Evolutionary conservation across 345 rosid genomes (phyloP).

Genomic region (Ailanthus altissimus): DNA sequence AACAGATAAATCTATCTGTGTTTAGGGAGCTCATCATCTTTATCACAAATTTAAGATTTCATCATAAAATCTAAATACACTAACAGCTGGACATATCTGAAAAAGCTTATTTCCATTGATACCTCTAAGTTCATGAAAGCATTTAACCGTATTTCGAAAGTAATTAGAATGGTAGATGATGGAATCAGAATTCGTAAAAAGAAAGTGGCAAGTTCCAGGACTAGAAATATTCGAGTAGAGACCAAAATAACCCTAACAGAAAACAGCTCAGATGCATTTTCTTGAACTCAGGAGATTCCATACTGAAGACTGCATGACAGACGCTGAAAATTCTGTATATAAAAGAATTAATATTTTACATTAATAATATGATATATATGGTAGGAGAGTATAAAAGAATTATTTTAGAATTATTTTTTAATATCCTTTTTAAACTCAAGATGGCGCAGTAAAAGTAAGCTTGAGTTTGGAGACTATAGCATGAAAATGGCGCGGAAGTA

Average conservation of each 20-base stretch:
- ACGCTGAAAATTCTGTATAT: background rate
- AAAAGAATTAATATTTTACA: too few relatives aligned
- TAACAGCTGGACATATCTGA: background rate
- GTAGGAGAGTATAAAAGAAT: too few relatives aligned
- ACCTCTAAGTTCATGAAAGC: background rate
- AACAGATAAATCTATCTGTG: background rate
- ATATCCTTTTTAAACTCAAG: too few relatives aligned
- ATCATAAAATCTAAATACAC: too few relatives aligned
- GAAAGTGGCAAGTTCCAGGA: background rate
- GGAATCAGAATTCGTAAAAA: background rate
- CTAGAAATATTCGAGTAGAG: background rate
- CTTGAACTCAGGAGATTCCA: background rate
- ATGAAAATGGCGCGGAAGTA: too few relatives aligned
- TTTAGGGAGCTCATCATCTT: background rate
- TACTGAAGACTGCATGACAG: background rate
- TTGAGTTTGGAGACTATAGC: too few relatives aligned
- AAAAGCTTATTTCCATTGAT: background rate
- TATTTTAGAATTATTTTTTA: too few relatives aligned
- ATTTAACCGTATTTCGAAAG: background rate
- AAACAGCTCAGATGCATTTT: background rate
- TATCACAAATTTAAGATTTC: background rate
- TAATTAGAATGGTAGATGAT: background rate
- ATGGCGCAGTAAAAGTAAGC: too few relatives aligned
- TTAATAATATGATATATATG: too few relatives aligned
- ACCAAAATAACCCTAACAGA: background rate